Evolutionary conservation across 2,329 filamentous ascomycete species (phyloP).

Genomic region (Calonectria crousiana): DNA sequence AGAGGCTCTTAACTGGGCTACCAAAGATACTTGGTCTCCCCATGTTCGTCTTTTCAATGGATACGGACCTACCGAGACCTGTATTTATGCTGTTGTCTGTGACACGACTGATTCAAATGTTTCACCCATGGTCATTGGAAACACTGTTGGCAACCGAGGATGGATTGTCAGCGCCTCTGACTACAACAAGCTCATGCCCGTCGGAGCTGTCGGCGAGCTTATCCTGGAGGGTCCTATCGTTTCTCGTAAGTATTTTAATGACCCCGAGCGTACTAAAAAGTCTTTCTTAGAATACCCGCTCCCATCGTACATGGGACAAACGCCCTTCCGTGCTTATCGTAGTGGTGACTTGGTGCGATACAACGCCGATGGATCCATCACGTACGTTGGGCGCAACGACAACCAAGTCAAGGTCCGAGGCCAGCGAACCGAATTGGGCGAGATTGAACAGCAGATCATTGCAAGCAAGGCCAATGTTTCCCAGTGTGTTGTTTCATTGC

Average conservation of each 20-base stretch:
- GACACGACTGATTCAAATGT: neutral
- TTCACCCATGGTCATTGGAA: neutral
- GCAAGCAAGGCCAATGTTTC: neutral
- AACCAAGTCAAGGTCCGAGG: conserved; percentile 2
- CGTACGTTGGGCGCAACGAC: neutral
- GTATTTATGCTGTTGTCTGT: neutral
- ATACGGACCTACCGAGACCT: neutral
- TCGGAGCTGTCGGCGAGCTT: neutral
- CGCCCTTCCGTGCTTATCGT: neutral
- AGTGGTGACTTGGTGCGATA: neutral
- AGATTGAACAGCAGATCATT: conserved; percentile 4
- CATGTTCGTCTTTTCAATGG: neutral
- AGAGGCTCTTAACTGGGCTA: conserved; percentile 1
- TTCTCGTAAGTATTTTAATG: conserved; percentile 10
- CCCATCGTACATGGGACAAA: neutral
- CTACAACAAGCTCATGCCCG: neutral
- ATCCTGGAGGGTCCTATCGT: neutral
- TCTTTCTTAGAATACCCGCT: neutral
- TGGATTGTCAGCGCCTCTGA: neutral
- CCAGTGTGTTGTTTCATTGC: neutral
- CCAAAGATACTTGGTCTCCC: neutral
- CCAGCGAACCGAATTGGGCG: neutral
- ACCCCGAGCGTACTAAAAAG: neutral
- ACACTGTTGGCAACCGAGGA: neutral
- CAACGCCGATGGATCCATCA: neutral